Conservation (phyloP, 345 rosid genomes). For the Brassica incana region DNA sequence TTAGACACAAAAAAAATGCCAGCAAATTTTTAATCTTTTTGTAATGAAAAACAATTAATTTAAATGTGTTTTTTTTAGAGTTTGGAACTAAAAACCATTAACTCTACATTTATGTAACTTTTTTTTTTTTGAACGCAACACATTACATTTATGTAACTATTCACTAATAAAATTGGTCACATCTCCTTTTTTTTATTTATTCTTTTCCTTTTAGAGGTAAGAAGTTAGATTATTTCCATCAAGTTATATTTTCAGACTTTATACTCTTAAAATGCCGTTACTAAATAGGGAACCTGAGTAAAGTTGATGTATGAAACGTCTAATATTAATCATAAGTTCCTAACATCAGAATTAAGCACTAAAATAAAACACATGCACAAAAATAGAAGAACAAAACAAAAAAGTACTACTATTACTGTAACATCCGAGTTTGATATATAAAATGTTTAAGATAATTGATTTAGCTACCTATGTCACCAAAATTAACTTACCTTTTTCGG, state of each 20-base stretch:
- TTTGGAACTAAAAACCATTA: neutral
- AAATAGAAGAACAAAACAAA: constrained; percentile 9
- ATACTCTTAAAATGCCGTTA: constrained; percentile 1
- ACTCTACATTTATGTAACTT: neutral
- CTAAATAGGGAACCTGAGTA: neutral
- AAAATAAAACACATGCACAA: neutral
- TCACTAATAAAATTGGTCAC: constrained; percentile 11
- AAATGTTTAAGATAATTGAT: no score
- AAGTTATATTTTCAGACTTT: neutral
- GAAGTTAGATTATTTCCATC: constrained; percentile 6
- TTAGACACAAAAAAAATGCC: constrained; percentile 4
- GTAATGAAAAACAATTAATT: neutral
- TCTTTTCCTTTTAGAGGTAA: neutral
- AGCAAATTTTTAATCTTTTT: neutral
- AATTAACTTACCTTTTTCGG: no score
- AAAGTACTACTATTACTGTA: neutral
- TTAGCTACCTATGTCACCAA: no score
- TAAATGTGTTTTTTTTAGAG: neutral
- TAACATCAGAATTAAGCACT: neutral
- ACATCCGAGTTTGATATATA: constrained; percentile 7
- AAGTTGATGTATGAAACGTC: neutral
- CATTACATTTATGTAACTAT: neutral
- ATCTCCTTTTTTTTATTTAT: neutral
- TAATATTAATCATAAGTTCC: neutral
- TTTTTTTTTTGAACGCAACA: no score